phyloP scores from a whole-genome alignment of 345 rosid genomes.

The Streptanthus diversifolius region DNA sequence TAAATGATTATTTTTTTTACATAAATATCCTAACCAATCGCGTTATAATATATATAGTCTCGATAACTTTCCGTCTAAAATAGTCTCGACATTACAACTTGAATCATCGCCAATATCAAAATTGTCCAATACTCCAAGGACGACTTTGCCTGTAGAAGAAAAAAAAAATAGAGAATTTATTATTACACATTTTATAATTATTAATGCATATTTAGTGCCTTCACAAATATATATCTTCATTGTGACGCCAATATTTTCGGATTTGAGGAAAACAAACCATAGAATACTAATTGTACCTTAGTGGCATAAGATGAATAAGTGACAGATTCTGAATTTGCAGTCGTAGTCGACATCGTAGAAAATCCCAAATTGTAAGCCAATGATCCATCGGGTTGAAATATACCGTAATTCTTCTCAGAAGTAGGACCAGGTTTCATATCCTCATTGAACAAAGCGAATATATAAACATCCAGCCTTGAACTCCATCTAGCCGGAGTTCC shows the following conservation, averaged over 20 bases:
- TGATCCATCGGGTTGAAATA: conserved; percentile 78
- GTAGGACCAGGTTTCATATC: conserved; percentile 90
- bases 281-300: conserved; percentile 43
- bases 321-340: conserved; percentile 44
- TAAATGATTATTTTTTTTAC: conserved; percentile 15
- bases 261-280: neutral
- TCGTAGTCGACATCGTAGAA: conserved; percentile 45
- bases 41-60: conserved; percentile 10
- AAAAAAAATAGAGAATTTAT: neutral
- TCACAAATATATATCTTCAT: neutral
- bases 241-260: neutral
- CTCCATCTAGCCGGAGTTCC: conserved; percentile 83
- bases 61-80: conserved; percentile 18
- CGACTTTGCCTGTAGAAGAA: conserved; percentile 56
- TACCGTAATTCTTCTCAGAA: conserved; percentile 87
- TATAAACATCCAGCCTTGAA: conserved; percentile 57
- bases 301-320: conserved; percentile 72
- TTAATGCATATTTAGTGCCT: neutral
- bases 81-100: conserved; percentile 53
- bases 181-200: conserved; percentile 2
- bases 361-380: conserved; percentile 86
- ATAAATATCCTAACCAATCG: conserved; percentile 27
- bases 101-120: conserved; percentile 62
- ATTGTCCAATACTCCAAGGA: conserved; percentile 71
- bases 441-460: conserved; percentile 92